A percentile compares a stretch with the other conserved stretches of the same genome.
Conservation (phyloP, 768 basidiomycete species). For the Russula lepida region DNA sequence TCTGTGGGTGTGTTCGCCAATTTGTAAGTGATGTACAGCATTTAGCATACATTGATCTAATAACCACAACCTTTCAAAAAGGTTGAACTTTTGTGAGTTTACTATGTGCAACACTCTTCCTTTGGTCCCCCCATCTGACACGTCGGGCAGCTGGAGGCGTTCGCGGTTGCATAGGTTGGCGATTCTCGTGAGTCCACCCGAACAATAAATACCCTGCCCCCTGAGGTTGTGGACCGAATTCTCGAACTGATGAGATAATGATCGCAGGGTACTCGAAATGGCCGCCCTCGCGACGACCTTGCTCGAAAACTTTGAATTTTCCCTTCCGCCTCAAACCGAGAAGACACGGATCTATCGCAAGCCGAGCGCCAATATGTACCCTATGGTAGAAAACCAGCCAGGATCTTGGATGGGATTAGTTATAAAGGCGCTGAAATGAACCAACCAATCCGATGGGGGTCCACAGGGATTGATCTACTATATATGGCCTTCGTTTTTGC, state of each 20-base stretch:
- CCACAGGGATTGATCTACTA: not conserved
- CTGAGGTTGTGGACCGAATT: not conserved
- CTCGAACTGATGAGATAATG: not conserved
- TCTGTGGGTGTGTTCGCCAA: constrained; percentile 17
- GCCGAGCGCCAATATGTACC: constrained; percentile 7
- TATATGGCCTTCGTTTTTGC: not conserved
- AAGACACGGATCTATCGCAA: constrained; percentile 17
- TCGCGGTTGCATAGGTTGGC: constrained; percentile 17
- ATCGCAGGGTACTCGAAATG: constrained; percentile 13
- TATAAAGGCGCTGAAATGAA: constrained; percentile 15
- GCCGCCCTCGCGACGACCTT: constrained; percentile 7
- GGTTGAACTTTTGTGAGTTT: constrained; percentile 20
- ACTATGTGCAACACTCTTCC: not conserved
- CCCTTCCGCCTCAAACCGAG: constrained; percentile 11
- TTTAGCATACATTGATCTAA: not conserved
- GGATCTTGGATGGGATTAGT: constrained; percentile 17
- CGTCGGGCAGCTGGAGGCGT: constrained; percentile 12
- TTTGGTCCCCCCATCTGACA: not conserved
- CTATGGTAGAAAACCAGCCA: constrained; percentile 4
- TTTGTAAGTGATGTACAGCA: constrained; percentile 5
- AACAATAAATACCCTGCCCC: not conserved
- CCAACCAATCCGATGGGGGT: not conserved
- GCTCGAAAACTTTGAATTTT: constrained; percentile 18
- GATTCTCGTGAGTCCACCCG: constrained; percentile 13
- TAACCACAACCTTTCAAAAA: not conserved